Evolutionary conservation across 1,139 yeast genomes (phyloP), one percentile per base, ranked within the genome.

Genomic region (Debaryomyces nepalensis): DNA sequence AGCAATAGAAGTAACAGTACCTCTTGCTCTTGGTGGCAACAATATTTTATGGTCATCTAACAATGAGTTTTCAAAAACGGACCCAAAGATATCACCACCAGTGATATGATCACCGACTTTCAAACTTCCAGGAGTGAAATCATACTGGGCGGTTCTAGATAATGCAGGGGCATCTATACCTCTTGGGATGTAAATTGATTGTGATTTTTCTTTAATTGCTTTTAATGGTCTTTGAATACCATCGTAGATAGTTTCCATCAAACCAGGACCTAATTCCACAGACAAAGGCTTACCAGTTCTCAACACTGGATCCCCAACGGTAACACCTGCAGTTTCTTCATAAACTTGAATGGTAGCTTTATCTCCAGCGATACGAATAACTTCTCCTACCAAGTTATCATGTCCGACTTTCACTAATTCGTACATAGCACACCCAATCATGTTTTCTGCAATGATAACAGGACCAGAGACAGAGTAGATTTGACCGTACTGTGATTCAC

Each of bases 391-490:
- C 65, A 93, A 79, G 66, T 80, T 89, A 58, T 89, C 96, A 66
- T 93, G 98, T 55, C 99, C 99, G 50, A 93, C 99, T 68, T 86
- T 90, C 59, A 93, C 93, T 69, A 93, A 79, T 68, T 93, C 99
- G 78, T 93, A 90, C 99, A 93, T 93, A 58, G 98, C 97, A 80
- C 97, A 88, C 51, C 99, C 99, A 71, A 89, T 86, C 97, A 93
- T 89, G 73, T 93, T 87, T 70, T 93, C 99, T 37, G 99, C 99
- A 41, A 95, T 84, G 41, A 93, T 87, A 59, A 93, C 99, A 12
- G 99, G 98, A 58, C 98, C 98, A 16, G 98, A 90, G 42, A 93
- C 97, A 16, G 97, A 88, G 73, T 82, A 90, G 58, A 93, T 87
- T 55, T 77, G 83, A 49, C 97, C 97, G 67, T 87, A 88, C 54